phyloP scores from a whole-genome alignment of 768 basidiomycete species.

The Pisolithus tinctorius region DNA sequence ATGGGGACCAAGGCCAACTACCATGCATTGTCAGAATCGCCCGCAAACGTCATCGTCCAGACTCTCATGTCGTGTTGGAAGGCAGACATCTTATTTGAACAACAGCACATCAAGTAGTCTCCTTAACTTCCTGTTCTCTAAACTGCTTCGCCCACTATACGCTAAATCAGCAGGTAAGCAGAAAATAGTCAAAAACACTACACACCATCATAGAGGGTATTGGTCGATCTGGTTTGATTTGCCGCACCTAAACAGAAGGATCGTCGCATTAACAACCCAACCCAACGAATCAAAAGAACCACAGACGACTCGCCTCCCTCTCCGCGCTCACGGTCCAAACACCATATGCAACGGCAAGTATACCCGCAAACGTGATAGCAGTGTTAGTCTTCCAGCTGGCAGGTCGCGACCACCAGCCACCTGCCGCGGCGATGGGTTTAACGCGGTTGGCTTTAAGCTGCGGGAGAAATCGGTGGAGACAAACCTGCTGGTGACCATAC shows the following conservation, averaged over 20 bases:
- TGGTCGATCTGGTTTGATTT: slow-evolving; percentile 51
- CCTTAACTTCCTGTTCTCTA: slow-evolving; percentile 22
- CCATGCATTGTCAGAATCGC: no score
- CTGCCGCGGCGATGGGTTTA: slow-evolving; percentile 30
- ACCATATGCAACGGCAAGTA: slow-evolving; percentile 57
- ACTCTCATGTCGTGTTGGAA: background rate
- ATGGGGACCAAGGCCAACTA: no score
- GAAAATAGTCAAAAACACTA: slow-evolving; percentile 1
- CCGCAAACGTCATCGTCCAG: no score
- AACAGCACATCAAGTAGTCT: slow-evolving; percentile 2
- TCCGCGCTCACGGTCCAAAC: slow-evolving; percentile 71
- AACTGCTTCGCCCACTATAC: slow-evolving; percentile 48
- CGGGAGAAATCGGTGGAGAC: slow-evolving; percentile 10
- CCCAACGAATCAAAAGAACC: background rate
- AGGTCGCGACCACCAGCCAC: slow-evolving; percentile 95
- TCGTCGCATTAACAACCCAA: slow-evolving; percentile 3
- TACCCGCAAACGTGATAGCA: slow-evolving; percentile 60
- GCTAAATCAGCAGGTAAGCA: slow-evolving; percentile 2
- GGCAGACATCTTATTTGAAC: background rate
- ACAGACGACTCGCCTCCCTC: slow-evolving; percentile 57
- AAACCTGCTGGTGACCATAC: slow-evolving; percentile 92
- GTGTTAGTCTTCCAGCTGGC: slow-evolving; percentile 89
- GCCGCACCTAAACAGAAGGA: slow-evolving; percentile 39
- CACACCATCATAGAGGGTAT: slow-evolving; percentile 80
- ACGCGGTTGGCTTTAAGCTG: slow-evolving; percentile 1